These are phyloP conservation scores for Metschnikowia hibisci DNA, from an alignment of 805 yeast genomes.

Conservation along the genomic window DNA sequence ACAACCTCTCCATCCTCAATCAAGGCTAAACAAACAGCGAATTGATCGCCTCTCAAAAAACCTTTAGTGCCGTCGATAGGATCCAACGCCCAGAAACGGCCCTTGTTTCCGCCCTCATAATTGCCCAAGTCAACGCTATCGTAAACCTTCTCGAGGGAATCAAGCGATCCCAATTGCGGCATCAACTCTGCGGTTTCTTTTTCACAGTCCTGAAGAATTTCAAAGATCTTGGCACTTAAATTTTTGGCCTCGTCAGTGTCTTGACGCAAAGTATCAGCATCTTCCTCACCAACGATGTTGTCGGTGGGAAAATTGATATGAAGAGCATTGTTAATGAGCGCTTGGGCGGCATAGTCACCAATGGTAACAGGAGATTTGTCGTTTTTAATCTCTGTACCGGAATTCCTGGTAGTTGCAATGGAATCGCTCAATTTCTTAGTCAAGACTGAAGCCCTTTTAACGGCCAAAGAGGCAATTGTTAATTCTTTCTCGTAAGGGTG, in stretches of 20 bases:
- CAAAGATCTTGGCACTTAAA: slow-evolving; percentile 54
- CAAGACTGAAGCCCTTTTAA: slow-evolving; percentile 76
- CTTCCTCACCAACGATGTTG: slow-evolving; percentile 92
- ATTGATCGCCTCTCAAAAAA: slow-evolving; percentile 91
- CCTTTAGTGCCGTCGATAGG: slow-evolving; percentile 99
- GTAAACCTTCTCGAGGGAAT: slow-evolving; percentile 47
- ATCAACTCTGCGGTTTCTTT: slow-evolving; percentile 31
- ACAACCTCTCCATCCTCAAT: slow-evolving; percentile 81
- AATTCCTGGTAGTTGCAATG: slow-evolving; percentile 40
- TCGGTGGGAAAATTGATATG: slow-evolving; percentile 76
- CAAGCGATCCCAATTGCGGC: slow-evolving; percentile 39
- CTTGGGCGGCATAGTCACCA: slow-evolving; percentile 97
- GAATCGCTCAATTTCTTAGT: slow-evolving; percentile 64
- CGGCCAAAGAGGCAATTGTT: slow-evolving; percentile 82
- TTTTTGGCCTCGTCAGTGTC: slow-evolving; percentile 38
- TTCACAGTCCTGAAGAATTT: slow-evolving; percentile 55
- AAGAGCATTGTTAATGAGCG: slow-evolving; percentile 82
- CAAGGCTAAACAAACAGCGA: slow-evolving; percentile 90
- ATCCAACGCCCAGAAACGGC: slow-evolving; percentile 95
- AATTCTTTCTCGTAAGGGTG: slow-evolving; percentile 60
- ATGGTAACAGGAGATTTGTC: slow-evolving; percentile 95
- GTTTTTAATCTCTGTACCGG: slow-evolving; percentile 67
- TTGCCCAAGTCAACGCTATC: slow-evolving; percentile 74
- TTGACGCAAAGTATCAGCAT: slow-evolving; percentile 58
- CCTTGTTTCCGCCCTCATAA: slow-evolving; percentile 70